Evolutionary conservation across 805 yeast genomes (phyloP).

Genomic region (Sporopachydermia lactativora): DNA sequence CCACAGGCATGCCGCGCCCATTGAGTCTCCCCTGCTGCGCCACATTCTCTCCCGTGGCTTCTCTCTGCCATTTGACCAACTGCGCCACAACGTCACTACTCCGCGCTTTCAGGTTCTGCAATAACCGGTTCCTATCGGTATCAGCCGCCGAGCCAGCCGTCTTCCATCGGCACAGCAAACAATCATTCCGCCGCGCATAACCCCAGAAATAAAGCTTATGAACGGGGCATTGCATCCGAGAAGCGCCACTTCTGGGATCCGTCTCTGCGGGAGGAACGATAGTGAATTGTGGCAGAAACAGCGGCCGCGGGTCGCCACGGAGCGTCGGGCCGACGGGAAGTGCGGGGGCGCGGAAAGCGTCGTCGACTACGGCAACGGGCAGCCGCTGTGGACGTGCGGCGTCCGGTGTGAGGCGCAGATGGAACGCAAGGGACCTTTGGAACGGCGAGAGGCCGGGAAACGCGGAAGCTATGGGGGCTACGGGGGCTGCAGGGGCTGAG

Average conservation of each 20-base stretch:
- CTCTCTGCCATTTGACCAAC: neutral
- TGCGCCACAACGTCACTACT: neutral
- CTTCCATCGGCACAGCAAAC: neutral
- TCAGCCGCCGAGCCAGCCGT: neutral
- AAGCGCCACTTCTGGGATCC: neutral
- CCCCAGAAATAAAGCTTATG: neutral
- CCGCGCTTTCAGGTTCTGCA: neutral
- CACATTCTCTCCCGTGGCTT: neutral
- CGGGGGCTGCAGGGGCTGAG: too few species aligned
- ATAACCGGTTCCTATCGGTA: too few species aligned
- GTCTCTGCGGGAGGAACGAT: neutral
- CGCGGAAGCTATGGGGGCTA: neutral
- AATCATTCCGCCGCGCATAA: neutral
- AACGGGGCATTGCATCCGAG: neutral
- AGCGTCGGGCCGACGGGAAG: neutral
- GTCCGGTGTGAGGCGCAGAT: neutral
- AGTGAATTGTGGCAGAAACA: neutral
- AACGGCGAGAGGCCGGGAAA: neutral
- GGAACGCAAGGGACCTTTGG: neutral
- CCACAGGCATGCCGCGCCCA: neutral
- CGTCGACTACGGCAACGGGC: neutral
- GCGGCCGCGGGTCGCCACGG: neutral
- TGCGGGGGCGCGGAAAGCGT: neutral
- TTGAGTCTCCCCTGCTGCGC: neutral
- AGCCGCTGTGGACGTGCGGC: neutral